Evolutionary conservation across 164 flowering plant genomes (phyloP), one percentile per base, ranked within the genome.

Genomic region (Nymphaea thermarum): DNA sequence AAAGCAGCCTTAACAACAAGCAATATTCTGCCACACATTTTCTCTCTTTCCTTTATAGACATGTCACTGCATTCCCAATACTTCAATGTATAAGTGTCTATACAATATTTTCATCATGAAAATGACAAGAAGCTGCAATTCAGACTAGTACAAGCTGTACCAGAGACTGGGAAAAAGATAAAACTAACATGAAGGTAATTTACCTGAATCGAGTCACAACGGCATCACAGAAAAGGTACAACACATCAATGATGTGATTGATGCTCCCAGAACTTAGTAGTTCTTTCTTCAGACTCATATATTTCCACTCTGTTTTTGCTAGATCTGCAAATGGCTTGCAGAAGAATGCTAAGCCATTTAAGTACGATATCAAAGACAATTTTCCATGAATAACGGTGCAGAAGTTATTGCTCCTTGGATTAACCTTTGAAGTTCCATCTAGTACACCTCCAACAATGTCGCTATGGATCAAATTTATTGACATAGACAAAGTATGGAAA

Each of bases 241-340:
- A 84, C 44, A 76, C 83, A 62, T 81, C 81, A 71, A 74, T 83
- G 44, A 87, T 72, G 74, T 42, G 44, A 70, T 63, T 71, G 7
- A 87, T 67, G 45, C 69, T 68, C 4, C 70, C 4, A 55, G 71
- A 64, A 71, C 51, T 60, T 15, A 76, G 63, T 71, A 72, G 72
- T 71, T 76, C 82, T 44, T 63, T 68, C 74, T 75, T 85, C 57
- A 65, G 43, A 60, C 85, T 42, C 66, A 86, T 73, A 60, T 75
- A 72, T 65, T 76, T 81, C 71, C 80, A 78, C 62, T 73, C 76
- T 51, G 74, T 77, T 73, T 76, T 76, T 45, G 89, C 78, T 43
- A 76, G 70, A n/a, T 87, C 88, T 60, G 89, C 81, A 67, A 93
- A 81, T 53, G 92, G 86, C 66, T 77, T 72, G 70, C 96, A 89